Percentiles rank a stretch among this genome's conserved stretches.
These are phyloP conservation scores for Dorcoceras hygrometricum DNA, from an alignment of 257 asterid species.

Conservation along the genomic window DNA sequence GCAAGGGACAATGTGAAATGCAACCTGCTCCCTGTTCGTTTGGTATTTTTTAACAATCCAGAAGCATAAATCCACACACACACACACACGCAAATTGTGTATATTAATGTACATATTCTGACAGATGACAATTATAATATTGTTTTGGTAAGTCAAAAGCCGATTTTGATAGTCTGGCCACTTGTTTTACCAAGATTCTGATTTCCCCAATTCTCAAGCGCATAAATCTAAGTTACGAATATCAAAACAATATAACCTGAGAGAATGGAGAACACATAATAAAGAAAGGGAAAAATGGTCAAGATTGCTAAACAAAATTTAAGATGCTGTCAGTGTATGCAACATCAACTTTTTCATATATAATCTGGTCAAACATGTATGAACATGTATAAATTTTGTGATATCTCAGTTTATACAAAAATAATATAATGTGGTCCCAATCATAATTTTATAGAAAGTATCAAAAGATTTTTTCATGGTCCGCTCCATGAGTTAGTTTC, in stretches of 20 bases:
- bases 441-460: too few species aligned
- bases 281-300: constrained; percentile 5
- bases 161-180: constrained; percentile 27
- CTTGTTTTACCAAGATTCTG: constrained; percentile 43
- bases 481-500: too few species aligned
- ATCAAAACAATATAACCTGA: constrained; percentile 8
- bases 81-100: neutral
- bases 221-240: constrained; percentile 38
- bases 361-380: constrained; percentile 11
- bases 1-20: too few species aligned
- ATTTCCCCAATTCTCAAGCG: constrained; percentile 33
- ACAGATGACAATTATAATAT: constrained; percentile 22
- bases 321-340: constrained; percentile 25
- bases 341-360: neutral
- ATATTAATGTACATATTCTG: neutral
- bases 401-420: too few species aligned
- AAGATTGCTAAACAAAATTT: constrained; percentile 27
- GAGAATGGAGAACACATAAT: constrained; percentile 5
- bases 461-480: too few species aligned
- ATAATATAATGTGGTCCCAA: too few species aligned
- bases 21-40: too few species aligned
- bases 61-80: too few species aligned
- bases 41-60: too few species aligned
- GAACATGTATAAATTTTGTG: too few species aligned
- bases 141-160: constrained; percentile 39